Evolutionary conservation across 805 yeast species (phyloP).

Genomic region (Candida ortonii): DNA sequence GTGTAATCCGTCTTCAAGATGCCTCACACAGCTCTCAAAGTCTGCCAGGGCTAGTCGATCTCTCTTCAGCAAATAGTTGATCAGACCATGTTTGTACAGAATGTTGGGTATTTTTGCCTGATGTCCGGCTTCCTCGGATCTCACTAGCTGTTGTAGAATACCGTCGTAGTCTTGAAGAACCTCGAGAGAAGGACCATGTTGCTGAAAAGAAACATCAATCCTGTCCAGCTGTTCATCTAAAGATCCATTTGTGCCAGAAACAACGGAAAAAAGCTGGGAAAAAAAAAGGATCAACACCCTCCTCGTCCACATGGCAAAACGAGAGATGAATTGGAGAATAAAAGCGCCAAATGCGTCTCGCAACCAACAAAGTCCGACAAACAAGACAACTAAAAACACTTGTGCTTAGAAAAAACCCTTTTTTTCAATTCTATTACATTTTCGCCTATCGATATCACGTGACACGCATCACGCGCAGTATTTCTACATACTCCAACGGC

Average conservation of each 20-base stretch:
- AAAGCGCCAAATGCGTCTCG: constrained; percentile 1
- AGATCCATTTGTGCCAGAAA: neutral
- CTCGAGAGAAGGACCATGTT: constrained; percentile 29
- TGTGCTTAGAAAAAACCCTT: too few relatives aligned
- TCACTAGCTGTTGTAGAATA: constrained; percentile 19
- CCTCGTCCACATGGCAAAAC: too few relatives aligned
- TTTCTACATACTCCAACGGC: too few relatives aligned
- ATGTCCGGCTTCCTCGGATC: constrained; percentile 8
- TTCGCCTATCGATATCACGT: too few relatives aligned
- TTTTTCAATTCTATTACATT: too few relatives aligned
- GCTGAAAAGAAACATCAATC: constrained; percentile 17
- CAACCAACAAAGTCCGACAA: too few relatives aligned
- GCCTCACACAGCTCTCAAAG: constrained; percentile 45
- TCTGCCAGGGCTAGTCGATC: constrained; percentile 52
- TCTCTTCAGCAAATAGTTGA: constrained; percentile 55
- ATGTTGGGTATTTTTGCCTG: constrained; percentile 38
- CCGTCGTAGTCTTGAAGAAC: constrained; percentile 32
- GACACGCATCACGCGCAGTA: too few relatives aligned
- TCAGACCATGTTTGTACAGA: constrained; percentile 58
- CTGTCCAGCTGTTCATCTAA: constrained; percentile 8
- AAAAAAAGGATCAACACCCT: too few relatives aligned
- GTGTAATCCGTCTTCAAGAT: constrained; percentile 34
- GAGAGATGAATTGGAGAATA: too few relatives aligned
- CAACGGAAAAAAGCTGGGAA: constrained; percentile 1
- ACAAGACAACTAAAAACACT: too few relatives aligned